Evolutionary conservation across 805 yeast genomes (phyloP).

Genomic region (Starmerella ratchasimensis): DNA sequence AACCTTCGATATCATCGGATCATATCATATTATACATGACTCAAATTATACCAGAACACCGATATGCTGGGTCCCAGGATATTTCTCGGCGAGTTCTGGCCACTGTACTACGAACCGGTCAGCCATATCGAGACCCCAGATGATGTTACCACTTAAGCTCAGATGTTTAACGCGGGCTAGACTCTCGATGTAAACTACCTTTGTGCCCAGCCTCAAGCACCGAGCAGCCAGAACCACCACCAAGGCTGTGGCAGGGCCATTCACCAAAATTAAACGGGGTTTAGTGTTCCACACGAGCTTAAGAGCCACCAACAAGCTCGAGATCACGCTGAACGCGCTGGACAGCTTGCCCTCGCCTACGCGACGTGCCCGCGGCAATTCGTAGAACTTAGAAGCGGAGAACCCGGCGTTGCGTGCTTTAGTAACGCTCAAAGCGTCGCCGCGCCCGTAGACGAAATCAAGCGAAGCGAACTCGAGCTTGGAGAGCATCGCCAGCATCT

Average conservation of each 20-base stretch:
- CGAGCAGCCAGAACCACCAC: constrained; percentile 34
- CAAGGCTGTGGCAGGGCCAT: constrained; percentile 78
- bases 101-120: constrained; percentile 85
- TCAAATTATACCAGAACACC: constrained; percentile 54
- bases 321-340: constrained; percentile 35
- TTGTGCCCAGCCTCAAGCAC: constrained; percentile 28
- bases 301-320: constrained; percentile 27
- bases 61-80: constrained; percentile 52
- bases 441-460: constrained; percentile 33
- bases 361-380: constrained; percentile 42
- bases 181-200: constrained; percentile 70
- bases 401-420: constrained; percentile 19
- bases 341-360: constrained; percentile 43
- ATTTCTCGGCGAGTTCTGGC: constrained; percentile 43
- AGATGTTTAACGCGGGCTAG: constrained; percentile 66
- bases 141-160: constrained; percentile 61
- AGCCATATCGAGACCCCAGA: constrained; percentile 57
- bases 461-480: constrained; percentile 24
- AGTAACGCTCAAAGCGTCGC: constrained; percentile 37
- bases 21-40: too few species aligned
- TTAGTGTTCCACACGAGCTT: constrained; percentile 25
- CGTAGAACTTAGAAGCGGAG: constrained; percentile 19
- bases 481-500: constrained; percentile 61
- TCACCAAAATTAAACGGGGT: constrained; percentile 37
- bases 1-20: too few species aligned